phyloP scores from a whole-genome alignment of 306 rosid species.

The cucumber (Cucumis sativus) region DNA sequence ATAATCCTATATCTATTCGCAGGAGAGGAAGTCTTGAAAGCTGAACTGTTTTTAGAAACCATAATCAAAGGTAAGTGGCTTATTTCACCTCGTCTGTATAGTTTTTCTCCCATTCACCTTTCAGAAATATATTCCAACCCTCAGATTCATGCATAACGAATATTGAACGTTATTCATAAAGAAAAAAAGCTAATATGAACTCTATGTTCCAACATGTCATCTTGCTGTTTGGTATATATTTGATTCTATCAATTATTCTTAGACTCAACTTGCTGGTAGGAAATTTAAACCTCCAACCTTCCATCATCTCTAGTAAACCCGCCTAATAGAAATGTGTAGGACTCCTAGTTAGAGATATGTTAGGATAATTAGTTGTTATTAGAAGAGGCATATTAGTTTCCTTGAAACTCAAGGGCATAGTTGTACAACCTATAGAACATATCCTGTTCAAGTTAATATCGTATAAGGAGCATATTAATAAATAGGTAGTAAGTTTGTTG shows the following conservation, averaged over 20 bases:
- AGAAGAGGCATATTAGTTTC: too few relatives aligned
- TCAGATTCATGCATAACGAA: not conserved
- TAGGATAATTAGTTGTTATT: too few relatives aligned
- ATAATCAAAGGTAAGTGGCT: slow-evolving; percentile 55
- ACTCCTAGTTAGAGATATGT: too few relatives aligned
- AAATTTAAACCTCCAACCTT: not conserved
- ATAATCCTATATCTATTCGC: slow-evolving; percentile 10
- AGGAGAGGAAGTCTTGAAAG: slow-evolving; percentile 67
- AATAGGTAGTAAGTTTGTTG: too few relatives aligned
- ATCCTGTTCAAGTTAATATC: too few relatives aligned
- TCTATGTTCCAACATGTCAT: not conserved
- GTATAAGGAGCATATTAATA: too few relatives aligned
- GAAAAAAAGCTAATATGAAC: not conserved
- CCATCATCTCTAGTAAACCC: not conserved
- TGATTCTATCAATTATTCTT: not conserved
- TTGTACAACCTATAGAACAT: too few relatives aligned
- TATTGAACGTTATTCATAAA: not conserved
- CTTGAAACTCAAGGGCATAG: too few relatives aligned
- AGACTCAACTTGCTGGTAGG: not conserved
- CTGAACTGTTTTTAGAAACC: slow-evolving; percentile 73
- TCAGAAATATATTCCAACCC: not conserved
- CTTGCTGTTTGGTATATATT: not conserved
- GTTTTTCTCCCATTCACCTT: not conserved
- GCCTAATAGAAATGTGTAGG: not conserved
- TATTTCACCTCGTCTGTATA: not conserved